phyloP scores from a whole-genome alignment of 1,284 basidiomycete genomes.

The Laetiporus sulphureus region DNA sequence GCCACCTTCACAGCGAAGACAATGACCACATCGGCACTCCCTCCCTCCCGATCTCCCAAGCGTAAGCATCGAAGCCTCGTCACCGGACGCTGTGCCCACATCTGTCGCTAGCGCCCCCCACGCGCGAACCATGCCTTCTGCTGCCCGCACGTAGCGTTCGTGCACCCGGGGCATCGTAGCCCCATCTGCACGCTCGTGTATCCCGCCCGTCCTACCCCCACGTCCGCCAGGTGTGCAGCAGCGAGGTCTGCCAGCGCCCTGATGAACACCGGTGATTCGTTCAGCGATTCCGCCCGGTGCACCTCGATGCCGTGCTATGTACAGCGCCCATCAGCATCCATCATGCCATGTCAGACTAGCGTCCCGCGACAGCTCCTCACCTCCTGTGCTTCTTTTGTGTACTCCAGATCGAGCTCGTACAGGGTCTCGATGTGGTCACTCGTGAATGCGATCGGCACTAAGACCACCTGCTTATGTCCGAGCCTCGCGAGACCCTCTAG shows the following conservation, averaged over 20 bases:
- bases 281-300: slow-evolving; percentile 90
- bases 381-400: slow-evolving; percentile 86
- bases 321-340: slow-evolving; percentile 1
- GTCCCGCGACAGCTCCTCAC: slow-evolving; percentile 36
- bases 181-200: slow-evolving; percentile 77
- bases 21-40: neutral
- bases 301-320: slow-evolving; percentile 75
- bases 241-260: slow-evolving; percentile 94
- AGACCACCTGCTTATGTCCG: slow-evolving; percentile 82
- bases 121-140: slow-evolving; percentile 87
- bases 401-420: slow-evolving; percentile 95
- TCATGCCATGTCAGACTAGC: slow-evolving; percentile 1
- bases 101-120: slow-evolving; percentile 35
- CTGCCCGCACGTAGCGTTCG: slow-evolving; percentile 78
- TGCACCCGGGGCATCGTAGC: slow-evolving; percentile 91
- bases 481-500: slow-evolving; percentile 89
- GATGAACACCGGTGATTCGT: slow-evolving; percentile 96
- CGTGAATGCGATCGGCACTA: slow-evolving; percentile 97
- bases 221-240: slow-evolving; percentile 72
- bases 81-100: neutral
- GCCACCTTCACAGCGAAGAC: neutral
- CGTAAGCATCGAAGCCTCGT: no score
- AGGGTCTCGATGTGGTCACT: slow-evolving; percentile 99
- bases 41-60: neutral
- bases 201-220: slow-evolving; percentile 43